These are phyloP conservation scores for Ilyonectria destructans DNA, from an alignment of 2,329 filamentous ascomycete genomes.

Conservation along the genomic window DNA sequence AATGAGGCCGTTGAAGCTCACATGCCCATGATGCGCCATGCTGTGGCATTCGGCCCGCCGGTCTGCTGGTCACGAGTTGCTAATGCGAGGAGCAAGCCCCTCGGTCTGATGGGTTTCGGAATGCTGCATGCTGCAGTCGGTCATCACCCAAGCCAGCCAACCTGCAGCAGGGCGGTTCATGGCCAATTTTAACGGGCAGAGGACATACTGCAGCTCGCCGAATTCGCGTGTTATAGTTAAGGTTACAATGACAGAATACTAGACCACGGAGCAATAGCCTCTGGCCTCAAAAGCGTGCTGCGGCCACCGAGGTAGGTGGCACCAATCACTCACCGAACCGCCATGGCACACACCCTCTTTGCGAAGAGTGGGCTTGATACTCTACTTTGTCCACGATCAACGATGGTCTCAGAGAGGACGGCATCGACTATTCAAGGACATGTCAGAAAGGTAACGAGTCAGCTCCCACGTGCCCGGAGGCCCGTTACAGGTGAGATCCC, in stretches of 20 bases:
- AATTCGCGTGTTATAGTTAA: background rate
- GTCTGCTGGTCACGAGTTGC: background rate
- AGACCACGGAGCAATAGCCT: background rate
- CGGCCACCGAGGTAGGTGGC: constrained; percentile 3
- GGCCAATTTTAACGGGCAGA: constrained; percentile 15
- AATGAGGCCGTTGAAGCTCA: background rate
- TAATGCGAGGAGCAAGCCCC: background rate
- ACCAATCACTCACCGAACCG: constrained; percentile 15
- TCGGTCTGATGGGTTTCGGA: background rate
- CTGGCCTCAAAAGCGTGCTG: constrained; percentile 25
- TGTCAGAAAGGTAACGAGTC: background rate
- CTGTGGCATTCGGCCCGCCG: background rate
- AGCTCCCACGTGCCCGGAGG: background rate
- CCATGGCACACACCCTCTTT: background rate
- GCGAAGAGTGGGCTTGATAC: background rate
- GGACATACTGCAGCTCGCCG: constrained; percentile 4
- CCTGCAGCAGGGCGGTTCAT: background rate
- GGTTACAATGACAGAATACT: constrained; percentile 5
- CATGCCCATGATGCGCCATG: background rate
- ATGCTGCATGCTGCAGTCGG: constrained; percentile 13
- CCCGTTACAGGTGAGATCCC: background rate
- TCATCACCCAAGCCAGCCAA: constrained; percentile 11
- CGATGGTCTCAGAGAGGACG: background rate
- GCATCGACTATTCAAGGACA: background rate
- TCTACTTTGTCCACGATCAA: background rate